Conservation (phyloP, 179 eudicot genomes). For the Camellia oleifera region DNA sequence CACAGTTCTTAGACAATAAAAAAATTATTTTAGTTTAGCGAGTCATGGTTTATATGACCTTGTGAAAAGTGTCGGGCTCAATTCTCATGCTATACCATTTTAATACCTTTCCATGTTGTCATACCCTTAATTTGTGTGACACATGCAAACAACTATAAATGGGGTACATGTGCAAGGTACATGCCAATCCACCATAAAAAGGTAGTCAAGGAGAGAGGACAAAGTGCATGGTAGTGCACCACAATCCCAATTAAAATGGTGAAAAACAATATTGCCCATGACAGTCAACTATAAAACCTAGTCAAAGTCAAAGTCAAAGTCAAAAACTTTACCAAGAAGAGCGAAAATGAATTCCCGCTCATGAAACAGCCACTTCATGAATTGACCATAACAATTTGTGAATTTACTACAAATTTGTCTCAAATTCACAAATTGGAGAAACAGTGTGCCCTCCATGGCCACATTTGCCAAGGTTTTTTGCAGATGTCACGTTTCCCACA, state of each 20-base stretch:
- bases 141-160: neutral
- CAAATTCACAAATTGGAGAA: neutral
- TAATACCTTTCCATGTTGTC: neutral
- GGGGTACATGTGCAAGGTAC: neutral
- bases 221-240: too few relatives aligned
- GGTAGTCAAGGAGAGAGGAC: too few relatives aligned
- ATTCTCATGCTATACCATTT: neutral
- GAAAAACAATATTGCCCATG: neutral
- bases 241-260: neutral
- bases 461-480: too few relatives aligned
- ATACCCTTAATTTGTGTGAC: neutral
- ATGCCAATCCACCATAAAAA: too few relatives aligned
- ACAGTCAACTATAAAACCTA: neutral
- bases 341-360: neutral
- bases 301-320: neutral
- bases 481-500: neutral
- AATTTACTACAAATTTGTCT: neutral
- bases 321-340: neutral
- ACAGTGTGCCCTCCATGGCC: neutral
- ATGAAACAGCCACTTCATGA: neutral
- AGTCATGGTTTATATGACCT: neutral
- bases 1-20: neutral
- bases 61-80: conserved; percentile 1
- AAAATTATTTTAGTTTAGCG: neutral
- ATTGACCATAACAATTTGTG: neutral